Base-by-base conservation (phyloP, 768 basidiomycete genomes). In the Lactarius hengduanensis region DNA sequence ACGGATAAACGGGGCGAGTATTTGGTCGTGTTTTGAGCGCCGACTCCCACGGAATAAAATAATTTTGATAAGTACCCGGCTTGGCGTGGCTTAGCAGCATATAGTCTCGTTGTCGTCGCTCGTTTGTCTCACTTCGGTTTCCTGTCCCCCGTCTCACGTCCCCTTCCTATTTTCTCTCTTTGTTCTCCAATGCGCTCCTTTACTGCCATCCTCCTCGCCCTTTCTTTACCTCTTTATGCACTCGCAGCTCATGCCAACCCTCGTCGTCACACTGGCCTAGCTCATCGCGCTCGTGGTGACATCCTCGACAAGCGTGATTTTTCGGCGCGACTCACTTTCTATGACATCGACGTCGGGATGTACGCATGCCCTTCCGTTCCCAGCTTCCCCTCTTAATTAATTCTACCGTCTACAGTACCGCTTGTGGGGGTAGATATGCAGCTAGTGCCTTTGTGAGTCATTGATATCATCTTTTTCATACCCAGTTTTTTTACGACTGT, bases 311-410 rank as follows among this genome's bases (percentile, higher is more conserved):
- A 59, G 40, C 65, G 58, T 9, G 22, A 13, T 32, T 62, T 50
- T 43, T 1, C 2, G 4, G 45, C 30, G 11, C 50, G 50, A 5
- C 4, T 62, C 15, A 69, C 70, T 9, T 69, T 1, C 28, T 71
- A 71, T 32, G 59, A 69, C 15, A 69, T 69, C 20, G 30, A 36
- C 38, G 30, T 36, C 9, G 70, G 70, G 50, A 3, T 18, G 70
- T 71, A 63, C 26, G 70, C 59, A 28, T 13, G 7, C 50, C 10
- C 60, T 9, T 18, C 26, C 28, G 58, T 22, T 58, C 8, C 9
- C 36, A 32, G 36, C 38, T 30, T 38, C 6, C 1, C 11, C 28
- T 13, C 28, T 7, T 47, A 22, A 64, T 41, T 36, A 18, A 34
- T 47, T 28, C 56, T 10, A 15, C 26, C 5, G 13, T 22, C 32